These are phyloP conservation scores for Pseudogymnoascus sp. DNA, from an alignment of 2,329 filamentous ascomycete species.

Conservation along the genomic window DNA sequence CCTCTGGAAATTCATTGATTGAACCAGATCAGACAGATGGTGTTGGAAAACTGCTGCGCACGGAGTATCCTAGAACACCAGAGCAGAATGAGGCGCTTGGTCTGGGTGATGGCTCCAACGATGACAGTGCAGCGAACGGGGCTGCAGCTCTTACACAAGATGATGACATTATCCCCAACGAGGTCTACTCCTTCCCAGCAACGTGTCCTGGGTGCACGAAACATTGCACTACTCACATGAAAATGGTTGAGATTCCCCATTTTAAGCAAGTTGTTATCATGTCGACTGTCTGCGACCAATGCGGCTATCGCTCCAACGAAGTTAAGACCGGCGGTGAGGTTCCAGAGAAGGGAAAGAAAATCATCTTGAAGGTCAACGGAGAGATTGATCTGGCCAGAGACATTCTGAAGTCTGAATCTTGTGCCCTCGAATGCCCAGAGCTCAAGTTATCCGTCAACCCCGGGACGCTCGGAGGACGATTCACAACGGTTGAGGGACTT, in stretches of 20 bases:
- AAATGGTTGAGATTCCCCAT: constrained; percentile 95
- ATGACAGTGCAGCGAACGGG: constrained; percentile 36
- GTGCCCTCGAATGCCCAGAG: constrained; percentile 77
- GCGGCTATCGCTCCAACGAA: constrained; percentile 91
- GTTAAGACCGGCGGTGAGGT: constrained; percentile 95
- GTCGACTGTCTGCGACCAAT: constrained; percentile 85
- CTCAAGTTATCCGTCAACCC: constrained; percentile 81
- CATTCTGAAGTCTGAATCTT: constrained; percentile 93
- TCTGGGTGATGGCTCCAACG: constrained; percentile 55
- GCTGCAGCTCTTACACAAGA: constrained; percentile 38
- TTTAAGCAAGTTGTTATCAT: constrained; percentile 97
- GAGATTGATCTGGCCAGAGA: constrained; percentile 74
- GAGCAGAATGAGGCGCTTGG: constrained; percentile 85
- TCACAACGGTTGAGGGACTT: constrained; percentile 93
- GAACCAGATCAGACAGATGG: constrained; percentile 73
- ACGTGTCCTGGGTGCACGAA: constrained; percentile 86
- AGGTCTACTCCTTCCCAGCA: constrained; percentile 87
- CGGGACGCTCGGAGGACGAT: constrained; percentile 87
- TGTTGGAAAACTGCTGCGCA: constrained; percentile 80
- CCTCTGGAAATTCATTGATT: constrained; percentile 93
- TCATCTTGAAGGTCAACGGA: constrained; percentile 64
- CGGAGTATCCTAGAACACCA: constrained; percentile 71
- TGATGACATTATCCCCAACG: constrained; percentile 82
- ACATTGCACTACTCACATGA: constrained; percentile 87
- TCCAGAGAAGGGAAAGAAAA: constrained; percentile 74